Evolutionary conservation across 2,329 filamentous ascomycete genomes (phyloP).

Genomic region (Fusarium tjaetaba): DNA sequence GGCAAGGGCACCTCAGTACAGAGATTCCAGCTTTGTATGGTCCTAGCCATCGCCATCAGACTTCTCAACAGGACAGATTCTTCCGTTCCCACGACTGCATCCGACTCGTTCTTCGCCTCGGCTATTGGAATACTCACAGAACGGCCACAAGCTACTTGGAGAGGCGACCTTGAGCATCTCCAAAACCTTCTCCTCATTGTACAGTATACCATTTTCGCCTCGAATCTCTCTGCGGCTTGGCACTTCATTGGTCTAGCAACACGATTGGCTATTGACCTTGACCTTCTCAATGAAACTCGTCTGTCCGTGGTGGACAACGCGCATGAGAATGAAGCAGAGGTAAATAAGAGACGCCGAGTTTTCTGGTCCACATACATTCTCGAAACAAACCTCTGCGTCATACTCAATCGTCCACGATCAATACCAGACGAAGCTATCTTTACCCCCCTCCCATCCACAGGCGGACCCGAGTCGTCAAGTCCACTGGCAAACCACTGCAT

Average conservation of each 20-base stretch:
- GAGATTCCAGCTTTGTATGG: constrained; percentile 17
- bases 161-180: constrained; percentile 17
- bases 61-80: constrained; percentile 28
- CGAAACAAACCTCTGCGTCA: constrained; percentile 27
- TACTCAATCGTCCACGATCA: constrained; percentile 21
- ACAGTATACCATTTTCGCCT: constrained; percentile 27
- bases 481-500: constrained; percentile 36
- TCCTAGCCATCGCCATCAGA: constrained; percentile 21
- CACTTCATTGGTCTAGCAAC: constrained; percentile 34
- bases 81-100: constrained; percentile 15
- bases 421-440: constrained; percentile 33
- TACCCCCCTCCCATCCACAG: constrained; percentile 3
- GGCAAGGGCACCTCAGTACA: not conserved
- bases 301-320: not conserved
- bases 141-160: constrained; percentile 10
- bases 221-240: constrained; percentile 28
- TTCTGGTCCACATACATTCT: constrained; percentile 33
- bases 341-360: constrained; percentile 1
- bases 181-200: constrained; percentile 22
- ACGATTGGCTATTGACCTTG: constrained; percentile 18
- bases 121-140: constrained; percentile 10
- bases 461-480: constrained; percentile 1
- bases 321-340: not conserved
- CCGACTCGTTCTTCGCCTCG: constrained; percentile 18
- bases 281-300: constrained; percentile 8